These are phyloP conservation scores for Cystofilobasidium ferigula DNA, from an alignment of 768 basidiomycete genomes.

Conservation along the genomic window DNA sequence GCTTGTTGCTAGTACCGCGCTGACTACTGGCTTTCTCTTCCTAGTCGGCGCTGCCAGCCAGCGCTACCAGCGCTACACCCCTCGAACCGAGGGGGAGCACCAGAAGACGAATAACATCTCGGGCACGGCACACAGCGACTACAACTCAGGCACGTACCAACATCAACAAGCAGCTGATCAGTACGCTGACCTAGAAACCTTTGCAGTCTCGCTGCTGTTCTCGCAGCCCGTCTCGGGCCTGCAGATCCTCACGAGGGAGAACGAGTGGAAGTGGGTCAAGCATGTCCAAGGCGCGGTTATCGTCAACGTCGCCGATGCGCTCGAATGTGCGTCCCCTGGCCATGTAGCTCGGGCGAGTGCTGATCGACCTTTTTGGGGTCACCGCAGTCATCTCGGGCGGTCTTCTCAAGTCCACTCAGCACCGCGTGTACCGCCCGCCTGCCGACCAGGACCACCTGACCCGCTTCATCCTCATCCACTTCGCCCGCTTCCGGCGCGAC, in stretches of 20 bases:
- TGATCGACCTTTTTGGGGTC: too few relatives aligned
- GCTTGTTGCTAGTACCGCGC: too few relatives aligned
- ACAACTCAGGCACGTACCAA: conserved; percentile 26
- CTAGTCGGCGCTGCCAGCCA: conserved; percentile 27
- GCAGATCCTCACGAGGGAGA: conserved; percentile 32
- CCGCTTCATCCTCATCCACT: conserved; percentile 31
- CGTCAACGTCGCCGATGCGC: conserved; percentile 34
- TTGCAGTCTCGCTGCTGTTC: conserved; percentile 31
- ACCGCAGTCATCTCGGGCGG: conserved; percentile 29
- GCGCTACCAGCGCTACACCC: conserved; percentile 29
- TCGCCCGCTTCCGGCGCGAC: conserved; percentile 25
- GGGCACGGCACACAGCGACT: conserved; percentile 32
- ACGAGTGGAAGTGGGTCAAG: conserved; percentile 31
- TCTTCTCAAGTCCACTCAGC: conserved; percentile 32
- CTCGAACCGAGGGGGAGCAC: conserved; percentile 26
- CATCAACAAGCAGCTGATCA: neutral
- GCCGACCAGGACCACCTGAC: conserved; percentile 30
- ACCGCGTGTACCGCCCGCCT: conserved; percentile 31
- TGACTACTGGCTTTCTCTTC: too few relatives aligned
- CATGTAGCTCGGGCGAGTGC: neutral
- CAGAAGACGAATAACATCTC: conserved; percentile 28
- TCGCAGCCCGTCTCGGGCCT: conserved; percentile 32
- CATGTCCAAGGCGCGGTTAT: conserved; percentile 32
- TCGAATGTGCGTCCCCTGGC: conserved; percentile 25
- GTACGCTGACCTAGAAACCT: conserved; percentile 11